Percentiles rank a stretch among this genome's conserved stretches.
Conservation (phyloP, 129 eudicot genomes). For the Artemisia annua region DNA sequence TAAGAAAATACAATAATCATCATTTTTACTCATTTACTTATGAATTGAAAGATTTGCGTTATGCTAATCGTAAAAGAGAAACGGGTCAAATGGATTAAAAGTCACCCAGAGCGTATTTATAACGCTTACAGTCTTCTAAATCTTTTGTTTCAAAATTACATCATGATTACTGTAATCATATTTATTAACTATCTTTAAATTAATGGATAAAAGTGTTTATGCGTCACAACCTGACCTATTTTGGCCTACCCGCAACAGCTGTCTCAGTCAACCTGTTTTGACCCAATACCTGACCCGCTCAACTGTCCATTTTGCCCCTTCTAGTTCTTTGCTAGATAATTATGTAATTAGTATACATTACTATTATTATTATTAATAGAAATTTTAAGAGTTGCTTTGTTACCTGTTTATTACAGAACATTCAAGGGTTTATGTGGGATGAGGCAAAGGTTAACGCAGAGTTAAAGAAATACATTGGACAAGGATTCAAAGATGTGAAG, state of each 20-base stretch:
- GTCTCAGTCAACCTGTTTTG: not conserved
- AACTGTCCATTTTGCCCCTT: not conserved
- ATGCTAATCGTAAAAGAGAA: not conserved
- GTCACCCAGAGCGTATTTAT: not conserved
- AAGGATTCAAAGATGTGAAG: conserved; percentile 76
- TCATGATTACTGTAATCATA: not conserved
- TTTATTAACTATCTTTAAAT: not conserved
- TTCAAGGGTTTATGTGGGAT: conserved; percentile 99
- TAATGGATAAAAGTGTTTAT: not conserved
- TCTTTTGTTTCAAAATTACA: not conserved
- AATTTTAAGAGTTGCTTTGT: conserved; percentile 3
- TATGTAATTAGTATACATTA: too few species aligned
- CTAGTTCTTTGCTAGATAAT: not conserved
- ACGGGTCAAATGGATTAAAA: not conserved
- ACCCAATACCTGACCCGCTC: not conserved
- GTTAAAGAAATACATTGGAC: conserved; percentile 83
- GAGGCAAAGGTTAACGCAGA: conserved; percentile 83
- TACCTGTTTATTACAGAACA: conserved; percentile 56
- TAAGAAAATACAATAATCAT: not conserved
- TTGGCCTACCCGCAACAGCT: too few species aligned
- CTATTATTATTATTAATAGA: not conserved
- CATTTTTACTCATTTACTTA: not conserved
- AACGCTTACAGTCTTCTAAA: not conserved
- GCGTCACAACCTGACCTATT: not conserved
- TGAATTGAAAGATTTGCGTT: not conserved